Evolutionary conservation across 1,284 basidiomycete genomes (phyloP), one percentile per base, ranked within the genome.

Genomic region (Boletellus deceptivus): DNA sequence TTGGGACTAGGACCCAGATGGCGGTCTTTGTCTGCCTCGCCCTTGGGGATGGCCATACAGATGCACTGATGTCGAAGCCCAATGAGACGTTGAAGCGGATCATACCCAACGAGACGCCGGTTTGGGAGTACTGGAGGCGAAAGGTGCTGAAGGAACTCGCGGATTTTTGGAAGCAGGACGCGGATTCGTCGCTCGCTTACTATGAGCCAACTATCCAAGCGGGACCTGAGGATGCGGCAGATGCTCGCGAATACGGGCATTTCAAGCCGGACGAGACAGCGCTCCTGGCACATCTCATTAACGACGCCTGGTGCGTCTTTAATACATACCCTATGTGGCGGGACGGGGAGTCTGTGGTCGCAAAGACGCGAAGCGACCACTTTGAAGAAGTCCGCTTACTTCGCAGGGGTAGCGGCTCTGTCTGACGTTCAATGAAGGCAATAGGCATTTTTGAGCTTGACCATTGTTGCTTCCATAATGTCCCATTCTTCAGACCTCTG

Each of bases 1-100:
- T n/a, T n/a, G 53, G 65, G 4, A 64, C 67, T 27, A 60, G 65
- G 50, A 66, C 65, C 6, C 63, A 67, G 35, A 66, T 60, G 56
- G 55, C 61, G 4, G 65, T 66, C 45, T 56, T 69, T 9, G 52
- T 60, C 34, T 62, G 64, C 29, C 37, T 65, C 24, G 13, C 48
- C 22, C 41, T 68, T 3, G 61, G 49, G 27, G 46, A 55, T 2
- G 33, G 49, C 11, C 39, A 13, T 24, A 6, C 3, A 36, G 9
- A 50, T 4, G 41, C 53, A n/a, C 20, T 17, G 1, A 50, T 37
- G 16, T 44, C 45, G 2, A 44, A 50, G n/a, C 44, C 51, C 0
- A 43, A 45, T 4, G 47, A 33, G 0, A 29, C 49, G 13, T 29
- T 63, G 34, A 43, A 5, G 3, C 33, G 25, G 34, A 57, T 64